Conservation (phyloP, 1,284 basidiomycete genomes). For the Irpex lacteus region DNA sequence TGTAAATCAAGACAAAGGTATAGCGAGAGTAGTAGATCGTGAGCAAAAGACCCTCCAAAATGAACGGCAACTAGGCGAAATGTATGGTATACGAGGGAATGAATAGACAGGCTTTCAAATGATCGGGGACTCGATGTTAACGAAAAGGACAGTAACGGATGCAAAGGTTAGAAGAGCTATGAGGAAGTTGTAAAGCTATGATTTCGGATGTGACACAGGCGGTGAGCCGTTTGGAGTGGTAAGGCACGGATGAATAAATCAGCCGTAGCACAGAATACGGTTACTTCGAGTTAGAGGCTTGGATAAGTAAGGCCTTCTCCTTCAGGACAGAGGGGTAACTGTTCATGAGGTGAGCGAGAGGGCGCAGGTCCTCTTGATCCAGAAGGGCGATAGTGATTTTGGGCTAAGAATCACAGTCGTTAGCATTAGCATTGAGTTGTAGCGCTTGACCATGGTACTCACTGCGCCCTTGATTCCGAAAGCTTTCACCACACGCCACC, state of each 20-base stretch:
- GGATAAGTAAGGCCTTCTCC: slow-evolving; percentile 59
- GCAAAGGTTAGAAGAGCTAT: not conserved
- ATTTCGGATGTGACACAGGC: not conserved
- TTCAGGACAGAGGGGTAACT: slow-evolving; percentile 80
- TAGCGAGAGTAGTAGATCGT: slow-evolving; percentile 2
- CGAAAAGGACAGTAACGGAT: not conserved
- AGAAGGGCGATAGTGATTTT: slow-evolving; percentile 81
- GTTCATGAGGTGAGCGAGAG: slow-evolving; percentile 84
- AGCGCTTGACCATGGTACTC: slow-evolving; percentile 28
- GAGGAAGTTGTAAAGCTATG: not conserved
- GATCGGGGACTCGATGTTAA: not conserved
- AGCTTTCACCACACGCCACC: slow-evolving; percentile 75
- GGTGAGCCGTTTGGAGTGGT: slow-evolving; percentile 1
- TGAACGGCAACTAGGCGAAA: not conserved
- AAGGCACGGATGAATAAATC: not conserved
- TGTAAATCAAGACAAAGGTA: slow-evolving; percentile 6
- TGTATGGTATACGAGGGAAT: slow-evolving; percentile 6
- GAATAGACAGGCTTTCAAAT: not conserved
- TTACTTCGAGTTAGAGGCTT: slow-evolving; percentile 32
- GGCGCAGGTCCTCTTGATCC: slow-evolving; percentile 80
- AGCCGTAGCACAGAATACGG: not conserved
- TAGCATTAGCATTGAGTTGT: not conserved
- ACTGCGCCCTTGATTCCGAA: slow-evolving; percentile 80
- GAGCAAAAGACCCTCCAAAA: slow-evolving; percentile 5
- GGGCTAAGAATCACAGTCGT: slow-evolving; percentile 43